Conservation (phyloP, 2,329 filamentous ascomycete species). For the Sphaerulina vaccinii region DNA sequence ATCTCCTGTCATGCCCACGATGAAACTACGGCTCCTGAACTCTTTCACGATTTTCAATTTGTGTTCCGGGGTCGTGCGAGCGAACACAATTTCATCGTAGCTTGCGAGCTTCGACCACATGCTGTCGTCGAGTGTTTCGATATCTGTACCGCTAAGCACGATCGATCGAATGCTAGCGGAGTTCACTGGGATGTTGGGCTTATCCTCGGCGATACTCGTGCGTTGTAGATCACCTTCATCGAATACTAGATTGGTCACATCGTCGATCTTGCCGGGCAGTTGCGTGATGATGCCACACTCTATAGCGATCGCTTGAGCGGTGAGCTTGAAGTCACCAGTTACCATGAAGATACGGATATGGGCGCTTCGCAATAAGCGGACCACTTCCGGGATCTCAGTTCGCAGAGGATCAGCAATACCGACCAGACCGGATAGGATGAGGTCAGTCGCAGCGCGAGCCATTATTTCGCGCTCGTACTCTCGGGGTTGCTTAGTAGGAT, state of each 20-base stretch:
- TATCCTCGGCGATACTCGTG: conserved; percentile 29
- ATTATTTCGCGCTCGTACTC: conserved; percentile 58
- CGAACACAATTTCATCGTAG: conserved; percentile 74
- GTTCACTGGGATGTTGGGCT: conserved; percentile 9
- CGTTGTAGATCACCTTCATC: conserved; percentile 31
- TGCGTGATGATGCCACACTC: conserved; percentile 70
- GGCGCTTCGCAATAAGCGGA: conserved; percentile 64
- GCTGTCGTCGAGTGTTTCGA: conserved; percentile 62
- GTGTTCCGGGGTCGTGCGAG: conserved; percentile 73
- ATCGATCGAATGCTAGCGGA: conserved; percentile 41
- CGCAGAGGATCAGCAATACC: conserved; percentile 61
- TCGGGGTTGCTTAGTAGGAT: conserved; percentile 51
- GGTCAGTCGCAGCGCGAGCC: conserved; percentile 47
- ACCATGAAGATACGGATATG: conserved; percentile 80
- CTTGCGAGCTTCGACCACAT: conserved; percentile 67
- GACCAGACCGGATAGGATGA: conserved; percentile 57
- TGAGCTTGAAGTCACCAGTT: conserved; percentile 74
- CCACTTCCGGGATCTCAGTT: conserved; percentile 58
- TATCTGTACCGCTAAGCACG: conserved; percentile 64
- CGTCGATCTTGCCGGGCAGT: conserved; percentile 51
- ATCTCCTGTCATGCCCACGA: conserved; percentile 56
- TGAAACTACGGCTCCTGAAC: conserved; percentile 61
- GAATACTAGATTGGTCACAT: conserved; percentile 51
- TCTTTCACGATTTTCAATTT: conserved; percentile 76
- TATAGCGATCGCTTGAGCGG: conserved; percentile 68